Evolutionary conservation across 1,139 yeast species (phyloP).

Genomic region (Pichiaceae sp.): DNA sequence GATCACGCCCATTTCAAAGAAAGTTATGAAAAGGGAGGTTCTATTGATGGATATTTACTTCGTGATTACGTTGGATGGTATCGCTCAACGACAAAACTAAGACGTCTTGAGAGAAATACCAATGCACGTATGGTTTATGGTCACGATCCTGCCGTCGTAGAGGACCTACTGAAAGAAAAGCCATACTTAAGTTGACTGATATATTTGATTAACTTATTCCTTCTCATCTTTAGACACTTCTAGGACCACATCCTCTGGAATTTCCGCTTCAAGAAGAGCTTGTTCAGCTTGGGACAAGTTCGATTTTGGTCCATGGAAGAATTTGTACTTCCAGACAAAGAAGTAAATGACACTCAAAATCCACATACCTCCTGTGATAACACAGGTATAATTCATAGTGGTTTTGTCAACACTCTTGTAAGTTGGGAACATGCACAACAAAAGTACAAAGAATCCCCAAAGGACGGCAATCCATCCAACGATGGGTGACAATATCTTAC

Average conservation of each 20-base stretch:
- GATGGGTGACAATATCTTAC: slow-evolving; percentile 34
- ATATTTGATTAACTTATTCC: not conserved
- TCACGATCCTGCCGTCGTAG: slow-evolving; percentile 4
- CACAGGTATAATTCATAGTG: slow-evolving; percentile 35
- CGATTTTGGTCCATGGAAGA: slow-evolving; percentile 44
- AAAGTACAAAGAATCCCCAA: slow-evolving; percentile 34
- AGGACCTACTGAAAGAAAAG: not conserved
- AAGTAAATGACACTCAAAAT: slow-evolving; percentile 38
- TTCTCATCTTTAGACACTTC: not conserved
- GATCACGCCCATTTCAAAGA: slow-evolving; percentile 4
- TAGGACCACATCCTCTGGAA: not conserved
- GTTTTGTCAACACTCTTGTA: slow-evolving; percentile 20
- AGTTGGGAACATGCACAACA: slow-evolving; percentile 41
- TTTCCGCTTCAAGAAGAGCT: not conserved
- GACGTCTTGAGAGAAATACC: slow-evolving; percentile 4
- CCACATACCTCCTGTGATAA: slow-evolving; percentile 42
- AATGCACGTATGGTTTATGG: slow-evolving; percentile 3
- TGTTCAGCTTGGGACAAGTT: slow-evolving; percentile 17
- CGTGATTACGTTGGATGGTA: slow-evolving; percentile 4
- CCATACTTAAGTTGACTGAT: not conserved
- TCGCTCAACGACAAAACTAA: slow-evolving; percentile 2
- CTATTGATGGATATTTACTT: slow-evolving; percentile 2
- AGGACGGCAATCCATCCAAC: slow-evolving; percentile 27
- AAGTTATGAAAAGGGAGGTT: slow-evolving; percentile 4
- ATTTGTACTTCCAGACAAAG: slow-evolving; percentile 35